A percentile compares a stretch with the other conserved stretches of the same genome.
phyloP scores from a whole-genome alignment of 2,329 filamentous ascomycete species.

The Phoma sp. region DNA sequence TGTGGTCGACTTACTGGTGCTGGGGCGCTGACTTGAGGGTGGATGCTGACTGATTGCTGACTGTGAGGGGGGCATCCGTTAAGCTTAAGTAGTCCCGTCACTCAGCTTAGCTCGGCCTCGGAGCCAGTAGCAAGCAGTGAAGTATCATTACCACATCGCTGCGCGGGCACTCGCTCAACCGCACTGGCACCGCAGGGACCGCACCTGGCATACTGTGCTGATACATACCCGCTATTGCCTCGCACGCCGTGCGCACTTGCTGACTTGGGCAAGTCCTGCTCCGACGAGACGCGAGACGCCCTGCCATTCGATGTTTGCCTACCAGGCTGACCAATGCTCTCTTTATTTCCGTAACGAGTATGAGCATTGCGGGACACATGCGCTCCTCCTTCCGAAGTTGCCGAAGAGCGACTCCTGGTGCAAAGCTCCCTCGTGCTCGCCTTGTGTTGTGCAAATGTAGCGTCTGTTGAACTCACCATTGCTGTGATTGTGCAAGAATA shows the following conservation, averaged over 20 bases:
- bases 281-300: neutral
- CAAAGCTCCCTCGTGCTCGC: conserved; percentile 6
- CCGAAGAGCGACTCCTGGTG: conserved; percentile 16
- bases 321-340: conserved; percentile 29
- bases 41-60: conserved; percentile 9
- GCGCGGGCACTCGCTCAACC: conserved; percentile 7
- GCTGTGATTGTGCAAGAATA: neutral
- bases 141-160: conserved; percentile 1
- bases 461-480: neutral
- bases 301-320: conserved; percentile 18
- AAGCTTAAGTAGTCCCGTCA: conserved; percentile 1
- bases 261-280: conserved; percentile 22
- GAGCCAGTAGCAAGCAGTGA: neutral
- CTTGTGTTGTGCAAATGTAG: conserved; percentile 11
- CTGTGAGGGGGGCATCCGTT: conserved; percentile 7
- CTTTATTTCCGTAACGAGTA: conserved; percentile 17
- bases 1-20: conserved; percentile 27
- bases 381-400: conserved; percentile 26
- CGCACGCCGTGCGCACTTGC: conserved; percentile 19
- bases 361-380: conserved; percentile 19
- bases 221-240: conserved; percentile 10
- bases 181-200: neutral
- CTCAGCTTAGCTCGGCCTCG: neutral
- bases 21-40: conserved; percentile 6
- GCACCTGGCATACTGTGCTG: conserved; percentile 4